Base-by-base conservation (phyloP, 345 rosid species). In the Trapa incisa region DNA sequence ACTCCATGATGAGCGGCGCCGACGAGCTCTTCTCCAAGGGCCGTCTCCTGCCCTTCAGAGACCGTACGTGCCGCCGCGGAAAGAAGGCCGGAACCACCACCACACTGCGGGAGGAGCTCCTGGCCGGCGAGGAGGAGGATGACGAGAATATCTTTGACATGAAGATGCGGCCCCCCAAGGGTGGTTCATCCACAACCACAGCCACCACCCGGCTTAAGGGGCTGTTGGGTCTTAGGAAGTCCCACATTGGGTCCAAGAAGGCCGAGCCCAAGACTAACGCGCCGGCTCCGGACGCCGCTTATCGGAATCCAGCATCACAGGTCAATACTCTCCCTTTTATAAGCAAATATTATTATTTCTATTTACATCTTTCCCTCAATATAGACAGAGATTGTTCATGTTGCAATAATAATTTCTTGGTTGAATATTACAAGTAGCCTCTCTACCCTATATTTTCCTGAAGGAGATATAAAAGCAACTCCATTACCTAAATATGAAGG, bases 11-110 rank as follows among this genome's bases (percentile, higher is more conserved):
- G 97, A 88, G 89, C 29, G 29, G 29, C 63, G 97, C 98, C 16
- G 98, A 93, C 67, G 98, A 93, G 82, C 96, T 93, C 58, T 90
- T 93, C 79, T 87, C 63, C 70, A 93, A 93, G 71, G 98, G 98
- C 58, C 87, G 83, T 84, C 81, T 93, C 29, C 71, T 93, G 76
- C 98, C 98, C 8, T 89, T 79, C 69, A 89, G 84, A 74, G 85
- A 87, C 29, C 29, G 29, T 22, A 78, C 69, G 17, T 66, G 68
- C 43, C 37, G 36, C 15, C 33, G 2, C 14, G 38, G 37, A 47
- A 62, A 62, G 66, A 67, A 58, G 62, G 62, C 33, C 11, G 47
- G 37, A 5, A 29, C 32, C 65, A 74, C 66, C 70, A 93, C 98
- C 45, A 93, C 98, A 41, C 68, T 93, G 65, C 88, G 96, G 72